Conservation (phyloP, 495 filamentous ascomycete genomes). For the Astrocystis sublimbata region DNA sequence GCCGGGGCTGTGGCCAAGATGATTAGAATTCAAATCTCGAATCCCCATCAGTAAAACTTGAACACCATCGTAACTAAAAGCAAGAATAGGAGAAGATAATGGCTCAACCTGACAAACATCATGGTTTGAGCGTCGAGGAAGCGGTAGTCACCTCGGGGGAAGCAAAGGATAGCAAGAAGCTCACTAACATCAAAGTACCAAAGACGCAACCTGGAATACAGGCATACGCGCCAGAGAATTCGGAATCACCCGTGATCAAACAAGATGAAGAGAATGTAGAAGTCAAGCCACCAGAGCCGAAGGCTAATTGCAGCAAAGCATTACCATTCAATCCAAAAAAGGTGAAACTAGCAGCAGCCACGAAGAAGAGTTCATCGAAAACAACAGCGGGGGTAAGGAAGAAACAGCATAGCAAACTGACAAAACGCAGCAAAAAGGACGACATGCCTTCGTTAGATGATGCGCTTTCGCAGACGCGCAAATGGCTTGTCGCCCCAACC, state of each 20-base stretch:
- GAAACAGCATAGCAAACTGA: neutral
- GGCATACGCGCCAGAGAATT: neutral
- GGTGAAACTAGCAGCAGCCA: neutral
- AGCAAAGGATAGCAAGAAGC: neutral
- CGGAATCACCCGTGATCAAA: neutral
- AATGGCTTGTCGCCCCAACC: neutral
- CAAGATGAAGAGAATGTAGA: neutral
- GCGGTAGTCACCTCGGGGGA: neutral
- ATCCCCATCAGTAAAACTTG: neutral
- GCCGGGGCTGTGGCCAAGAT: neutral
- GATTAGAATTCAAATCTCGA: neutral
- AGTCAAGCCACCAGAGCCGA: neutral
- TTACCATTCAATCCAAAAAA: constrained; percentile 5
- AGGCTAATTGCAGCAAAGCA: neutral
- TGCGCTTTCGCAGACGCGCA: neutral
- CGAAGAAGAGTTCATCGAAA: neutral
- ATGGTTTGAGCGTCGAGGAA: neutral
- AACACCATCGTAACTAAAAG: no score
- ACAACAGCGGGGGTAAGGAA: neutral
- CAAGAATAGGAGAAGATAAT: neutral
- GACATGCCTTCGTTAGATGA: neutral
- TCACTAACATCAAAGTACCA: neutral
- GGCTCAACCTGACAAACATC: neutral
- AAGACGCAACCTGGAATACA: neutral
- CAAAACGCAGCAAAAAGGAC: neutral